Evolutionary conservation across 202 grass and related monocot species (phyloP), one percentile per base, ranked within the genome.

Genomic region (Elaeis oleifera): DNA sequence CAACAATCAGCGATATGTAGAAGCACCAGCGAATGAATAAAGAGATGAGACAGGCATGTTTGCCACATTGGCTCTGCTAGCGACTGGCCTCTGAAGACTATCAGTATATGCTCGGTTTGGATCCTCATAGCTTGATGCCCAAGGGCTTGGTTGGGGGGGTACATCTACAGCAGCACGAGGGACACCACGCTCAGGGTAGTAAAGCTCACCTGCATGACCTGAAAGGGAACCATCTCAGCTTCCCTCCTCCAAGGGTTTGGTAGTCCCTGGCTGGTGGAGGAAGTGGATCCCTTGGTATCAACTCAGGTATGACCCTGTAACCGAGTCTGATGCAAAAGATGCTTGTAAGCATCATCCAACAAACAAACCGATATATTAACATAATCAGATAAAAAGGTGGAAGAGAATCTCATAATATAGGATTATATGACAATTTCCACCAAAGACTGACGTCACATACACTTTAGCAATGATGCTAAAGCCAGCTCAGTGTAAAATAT

Each of bases 1-100:
- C 36, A 39, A 39, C 9, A 59, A 59, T 69, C 56, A 75, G 20
- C 71, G 70, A 75, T 80, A 80, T 64, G 70, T 20, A 22, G 20
- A 4, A 25, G 21, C 64, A 28, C 79, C 22, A 11, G 26, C 60
- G 67, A 71, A 72, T 4, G 72, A 55, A 53, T 76, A 76, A 20
- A 18, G 66, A 31, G 72, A 71, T 20, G 72, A 76, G 25, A 51
- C 28, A 17, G 71, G 71, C 7, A 19, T 50, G 71, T 15, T 59
- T 24, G 62, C 23, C 24, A 51, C 53, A 69, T 49, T 22, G 17
- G 22, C 26, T 32, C 53, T 50, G 7, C 31, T 70, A 49, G 53
- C 11, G 2, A 20, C 17, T 14, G 36, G 36, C 36, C 36, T 44
- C 36, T 44, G 36, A 44, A 44, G 9, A 44, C 36, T 44, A 20